These are phyloP conservation scores for Angophora floribunda DNA, from an alignment of 345 rosid species.

Conservation along the genomic window DNA sequence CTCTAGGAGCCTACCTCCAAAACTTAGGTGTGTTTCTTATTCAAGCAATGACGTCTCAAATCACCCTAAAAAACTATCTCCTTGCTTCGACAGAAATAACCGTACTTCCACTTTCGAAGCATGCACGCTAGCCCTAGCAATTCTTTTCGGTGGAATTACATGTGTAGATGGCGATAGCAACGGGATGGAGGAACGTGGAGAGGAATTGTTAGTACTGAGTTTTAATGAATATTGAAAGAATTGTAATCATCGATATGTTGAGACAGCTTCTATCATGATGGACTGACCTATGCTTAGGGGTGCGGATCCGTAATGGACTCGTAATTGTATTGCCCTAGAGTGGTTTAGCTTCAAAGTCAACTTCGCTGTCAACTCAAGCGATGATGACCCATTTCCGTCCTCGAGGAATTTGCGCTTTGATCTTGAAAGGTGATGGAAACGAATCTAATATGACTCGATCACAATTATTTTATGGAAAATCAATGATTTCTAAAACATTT, in stretches of 20 bases:
- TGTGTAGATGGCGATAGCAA: background rate
- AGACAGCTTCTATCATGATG: background rate
- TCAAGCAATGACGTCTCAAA: background rate
- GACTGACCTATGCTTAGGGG: background rate
- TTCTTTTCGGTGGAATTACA: background rate
- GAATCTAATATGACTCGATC: rapidly evolving
- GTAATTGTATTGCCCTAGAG: background rate
- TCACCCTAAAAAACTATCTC: background rate
- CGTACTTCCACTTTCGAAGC: background rate
- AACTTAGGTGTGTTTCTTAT: background rate
- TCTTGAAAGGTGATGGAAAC: background rate
- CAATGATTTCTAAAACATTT: background rate
- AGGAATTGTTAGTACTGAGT: background rate
- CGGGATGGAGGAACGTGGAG: background rate
- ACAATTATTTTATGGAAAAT: background rate
- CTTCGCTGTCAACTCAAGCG: background rate
- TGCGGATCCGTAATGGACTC: background rate
- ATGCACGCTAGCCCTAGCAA: background rate
- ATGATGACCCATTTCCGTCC: rapidly evolving
- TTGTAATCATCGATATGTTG: background rate
- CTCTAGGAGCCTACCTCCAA: background rate
- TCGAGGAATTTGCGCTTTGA: rapidly evolving
- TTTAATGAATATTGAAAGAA: background rate
- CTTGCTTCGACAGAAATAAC: background rate
- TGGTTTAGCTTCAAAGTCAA: background rate